Evolutionary conservation across 164 flowering plant species (phyloP).

Genomic region (Houttuynia cordata): DNA sequence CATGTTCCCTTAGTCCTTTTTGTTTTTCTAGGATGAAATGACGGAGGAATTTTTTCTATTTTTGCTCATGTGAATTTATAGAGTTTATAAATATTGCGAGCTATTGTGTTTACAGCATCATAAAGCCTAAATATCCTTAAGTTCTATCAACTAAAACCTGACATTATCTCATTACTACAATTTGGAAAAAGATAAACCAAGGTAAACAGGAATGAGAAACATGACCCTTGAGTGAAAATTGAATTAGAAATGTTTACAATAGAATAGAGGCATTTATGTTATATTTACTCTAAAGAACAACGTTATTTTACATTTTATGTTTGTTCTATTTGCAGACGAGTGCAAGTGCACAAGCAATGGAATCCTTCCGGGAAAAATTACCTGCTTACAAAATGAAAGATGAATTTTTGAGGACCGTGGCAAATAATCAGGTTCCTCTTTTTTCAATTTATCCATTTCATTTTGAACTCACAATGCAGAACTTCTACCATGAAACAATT

Average conservation of each 20-base stretch:
- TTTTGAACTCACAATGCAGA: too few species aligned
- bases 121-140: neutral
- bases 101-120: too few species aligned
- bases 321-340: constrained; percentile 33
- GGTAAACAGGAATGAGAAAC: neutral
- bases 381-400: constrained; percentile 73
- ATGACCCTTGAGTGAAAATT: too few species aligned
- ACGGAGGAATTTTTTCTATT: too few species aligned
- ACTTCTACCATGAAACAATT: too few species aligned
- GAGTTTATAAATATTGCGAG: too few species aligned
- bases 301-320: too few species aligned
- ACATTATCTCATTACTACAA: neutral
- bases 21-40: too few species aligned
- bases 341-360: constrained; percentile 42
- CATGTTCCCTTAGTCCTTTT: too few species aligned
- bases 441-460: neutral
- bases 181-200: neutral
- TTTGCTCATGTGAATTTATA: too few species aligned
- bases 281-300: too few species aligned
- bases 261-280: neutral
- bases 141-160: too few species aligned
- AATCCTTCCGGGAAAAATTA: constrained; percentile 65
- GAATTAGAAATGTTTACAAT: neutral
- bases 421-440: constrained; percentile 58
- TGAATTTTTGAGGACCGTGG: constrained; percentile 73